Evolutionary conservation across 345 rosid genomes (phyloP).

Genomic region (Odontarrhena argentea): DNA sequence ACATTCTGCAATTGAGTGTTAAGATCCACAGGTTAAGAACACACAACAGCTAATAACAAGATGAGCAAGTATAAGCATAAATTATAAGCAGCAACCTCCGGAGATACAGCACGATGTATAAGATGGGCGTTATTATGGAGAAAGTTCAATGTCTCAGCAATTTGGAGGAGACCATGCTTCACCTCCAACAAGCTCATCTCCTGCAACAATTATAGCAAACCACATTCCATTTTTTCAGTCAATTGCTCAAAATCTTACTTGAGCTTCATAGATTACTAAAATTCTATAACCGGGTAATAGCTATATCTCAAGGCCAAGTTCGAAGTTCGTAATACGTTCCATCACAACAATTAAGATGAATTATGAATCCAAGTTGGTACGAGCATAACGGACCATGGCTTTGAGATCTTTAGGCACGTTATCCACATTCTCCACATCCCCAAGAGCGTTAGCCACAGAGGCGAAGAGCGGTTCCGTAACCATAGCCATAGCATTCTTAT

Average conservation of each 20-base stretch:
- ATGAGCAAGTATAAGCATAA: conserved; percentile 1
- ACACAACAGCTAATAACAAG: background rate
- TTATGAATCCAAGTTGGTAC: no score
- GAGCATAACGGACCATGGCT: conserved; percentile 57
- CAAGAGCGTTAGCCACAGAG: conserved; percentile 82
- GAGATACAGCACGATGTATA: conserved; percentile 81
- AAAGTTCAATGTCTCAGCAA: conserved; percentile 88
- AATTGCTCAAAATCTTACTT: background rate
- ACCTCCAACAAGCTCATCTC: conserved; percentile 95
- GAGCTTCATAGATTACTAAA: conserved; percentile 2
- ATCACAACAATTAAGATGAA: background rate
- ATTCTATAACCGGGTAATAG: no score
- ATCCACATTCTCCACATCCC: conserved; percentile 65
- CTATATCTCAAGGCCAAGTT: no score
- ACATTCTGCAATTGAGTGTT: conserved; percentile 61
- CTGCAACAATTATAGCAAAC: conserved; percentile 43
- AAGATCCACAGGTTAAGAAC: conserved; percentile 22
- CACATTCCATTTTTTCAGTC: conserved; percentile 3
- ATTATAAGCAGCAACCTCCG: conserved; percentile 57
- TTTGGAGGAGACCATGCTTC: conserved; percentile 91
- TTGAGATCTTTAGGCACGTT: conserved; percentile 81
- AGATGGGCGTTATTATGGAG: conserved; percentile 87
- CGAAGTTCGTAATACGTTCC: background rate
- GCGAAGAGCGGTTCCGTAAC: conserved; percentile 90
- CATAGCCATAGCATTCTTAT: conserved; percentile 91